These are phyloP conservation scores for Ustilago crameri DNA, from an alignment of 1,284 basidiomycete genomes.

Conservation along the genomic window DNA sequence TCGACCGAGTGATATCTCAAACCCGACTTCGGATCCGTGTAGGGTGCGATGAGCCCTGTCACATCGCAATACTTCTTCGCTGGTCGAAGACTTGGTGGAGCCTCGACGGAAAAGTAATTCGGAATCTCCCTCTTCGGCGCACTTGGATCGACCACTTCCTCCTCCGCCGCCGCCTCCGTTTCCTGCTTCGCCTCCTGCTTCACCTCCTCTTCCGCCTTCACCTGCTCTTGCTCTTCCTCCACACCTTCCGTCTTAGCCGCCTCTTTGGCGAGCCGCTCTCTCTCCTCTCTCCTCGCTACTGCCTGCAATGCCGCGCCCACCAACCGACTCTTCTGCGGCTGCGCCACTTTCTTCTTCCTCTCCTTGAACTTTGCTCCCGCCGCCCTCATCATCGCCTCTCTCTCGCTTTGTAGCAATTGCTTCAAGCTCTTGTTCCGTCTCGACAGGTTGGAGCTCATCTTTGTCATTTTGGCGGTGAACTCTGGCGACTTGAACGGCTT, in stretches of 20 bases:
- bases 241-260: conserved; percentile 2
- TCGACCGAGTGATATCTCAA: conserved; percentile 86
- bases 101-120: conserved; percentile 75
- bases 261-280: conserved; percentile 28
- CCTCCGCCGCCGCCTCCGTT: background rate
- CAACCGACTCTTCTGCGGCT: conserved; percentile 21
- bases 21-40: conserved; percentile 83
- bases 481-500: conserved; percentile 50
- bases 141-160: conserved; percentile 3
- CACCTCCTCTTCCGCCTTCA: background rate
- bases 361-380: conserved; percentile 38
- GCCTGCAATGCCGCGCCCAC: conserved; percentile 46
- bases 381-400: conserved; percentile 52
- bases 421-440: conserved; percentile 61
- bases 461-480: conserved; percentile 32
- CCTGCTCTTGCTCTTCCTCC: conserved; percentile 2
- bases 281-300: conserved; percentile 32
- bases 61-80: conserved; percentile 85
- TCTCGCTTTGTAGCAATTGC: conserved; percentile 58
- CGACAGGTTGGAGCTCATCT: conserved; percentile 45
- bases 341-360: conserved; percentile 34
- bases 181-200: conserved; percentile 4
- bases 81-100: conserved; percentile 82
- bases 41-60: conserved; percentile 84
- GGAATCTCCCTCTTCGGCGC: conserved; percentile 33